These are phyloP conservation scores for Beta corolliflora DNA, from an alignment of 179 eudicot species.

Conservation along the genomic window DNA sequence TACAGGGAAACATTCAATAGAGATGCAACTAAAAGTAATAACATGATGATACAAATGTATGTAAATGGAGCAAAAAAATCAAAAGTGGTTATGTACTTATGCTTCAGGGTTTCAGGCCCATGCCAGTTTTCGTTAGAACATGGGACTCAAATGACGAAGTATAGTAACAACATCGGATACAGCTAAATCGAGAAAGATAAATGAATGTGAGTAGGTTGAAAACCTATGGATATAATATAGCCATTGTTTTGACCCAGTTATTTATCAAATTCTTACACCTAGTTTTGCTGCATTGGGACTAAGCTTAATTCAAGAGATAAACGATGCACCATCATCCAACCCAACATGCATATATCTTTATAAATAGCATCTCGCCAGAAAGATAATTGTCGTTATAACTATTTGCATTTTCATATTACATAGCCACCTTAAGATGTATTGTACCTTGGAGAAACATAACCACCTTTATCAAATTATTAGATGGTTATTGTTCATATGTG, in stretches of 20 bases:
- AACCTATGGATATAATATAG: too few relatives aligned
- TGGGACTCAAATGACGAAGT: neutral
- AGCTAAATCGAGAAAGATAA: neutral
- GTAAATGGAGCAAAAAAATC: neutral
- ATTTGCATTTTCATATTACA: too few relatives aligned
- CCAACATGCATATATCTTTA: neutral
- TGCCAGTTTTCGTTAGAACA: neutral
- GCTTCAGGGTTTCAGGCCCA: neutral
- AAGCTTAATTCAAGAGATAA: neutral
- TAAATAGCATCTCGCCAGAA: neutral
- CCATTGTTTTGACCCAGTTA: neutral
- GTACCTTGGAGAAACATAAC: neutral
- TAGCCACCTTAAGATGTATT: neutral
- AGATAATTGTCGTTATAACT: too few relatives aligned
- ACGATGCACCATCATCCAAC: neutral
- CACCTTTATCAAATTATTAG: neutral
- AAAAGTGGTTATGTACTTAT: neutral
- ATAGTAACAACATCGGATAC: neutral
- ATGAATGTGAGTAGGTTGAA: neutral
- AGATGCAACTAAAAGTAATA: neutral
- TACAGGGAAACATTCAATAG: neutral
- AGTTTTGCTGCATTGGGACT: neutral
- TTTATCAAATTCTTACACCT: neutral
- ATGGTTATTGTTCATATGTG: neutral
- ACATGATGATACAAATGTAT: neutral